Evolutionary conservation across 768 basidiomycete genomes (phyloP), one percentile per base, ranked within the genome.

Genomic region (Daedaleopsis sinensis): DNA sequence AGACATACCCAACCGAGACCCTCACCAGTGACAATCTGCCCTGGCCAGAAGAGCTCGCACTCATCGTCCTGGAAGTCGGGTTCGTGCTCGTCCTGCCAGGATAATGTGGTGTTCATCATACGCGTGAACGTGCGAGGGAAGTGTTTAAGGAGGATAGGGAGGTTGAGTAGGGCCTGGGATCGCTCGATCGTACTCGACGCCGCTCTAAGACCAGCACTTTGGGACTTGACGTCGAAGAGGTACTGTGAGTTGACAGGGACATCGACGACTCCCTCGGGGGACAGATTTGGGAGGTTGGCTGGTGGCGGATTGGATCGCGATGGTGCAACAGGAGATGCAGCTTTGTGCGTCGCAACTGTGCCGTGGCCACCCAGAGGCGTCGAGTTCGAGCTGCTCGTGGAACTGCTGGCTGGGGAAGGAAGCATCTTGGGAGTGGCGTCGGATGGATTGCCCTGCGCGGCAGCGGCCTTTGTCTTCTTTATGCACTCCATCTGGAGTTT

Each of bases 1-100:
- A 89, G 78, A 72, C 91, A 93, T n/a, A 92, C 85, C 91, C 91
- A 93, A 21, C 88, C 91, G 35, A 93, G 79, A 52, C 91, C 91
- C 72, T 91, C 88, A 46, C 89, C 90, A 35, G 82, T 88, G 59
- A 86, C 78, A 38, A 83, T 79, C 67, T 90, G 87, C 46, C 86
- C 86, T 0, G 91, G 91, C 91, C 91, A 93, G 69, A 85, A 90
- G n/a, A 93, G 77, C 68, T 93, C 91, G 64, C 91, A 89, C 71
- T 91, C 91, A 65, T 91, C 89, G 66, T 93, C 91, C 71, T 93
- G 91, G 55, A 93, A 84, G 64, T 93, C 91, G 12, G 89, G 88
- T 63, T 92, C 90, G 57, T 88, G 81, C 71, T 93, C 91, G 65
- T 93, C 91, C 16, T 80, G 79, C 0, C 82, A 78, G 0, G 80